A percentile compares a stretch with the other conserved stretches of the same genome.
Conservation (phyloP, 495 filamentous ascomycete species). For the Chaetomidium leptoderma region DNA sequence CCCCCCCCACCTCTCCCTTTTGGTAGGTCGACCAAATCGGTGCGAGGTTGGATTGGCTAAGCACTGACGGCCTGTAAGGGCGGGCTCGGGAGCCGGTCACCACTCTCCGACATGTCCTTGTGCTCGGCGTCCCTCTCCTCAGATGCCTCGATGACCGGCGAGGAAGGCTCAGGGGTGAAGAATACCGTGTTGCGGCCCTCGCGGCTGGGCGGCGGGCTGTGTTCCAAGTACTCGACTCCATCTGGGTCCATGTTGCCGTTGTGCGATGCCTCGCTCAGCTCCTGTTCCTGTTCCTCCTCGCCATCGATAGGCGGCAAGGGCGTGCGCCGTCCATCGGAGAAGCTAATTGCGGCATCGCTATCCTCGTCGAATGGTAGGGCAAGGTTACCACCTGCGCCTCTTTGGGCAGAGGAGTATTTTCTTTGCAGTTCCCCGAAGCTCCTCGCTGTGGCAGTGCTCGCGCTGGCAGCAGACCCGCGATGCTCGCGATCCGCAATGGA, state of each 20-base stretch:
- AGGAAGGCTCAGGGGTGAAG: constrained; percentile 42
- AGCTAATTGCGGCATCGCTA: constrained; percentile 52
- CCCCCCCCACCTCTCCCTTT: background rate
- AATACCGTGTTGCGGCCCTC: constrained; percentile 37
- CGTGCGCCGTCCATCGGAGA: constrained; percentile 53
- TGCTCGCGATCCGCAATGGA: constrained; percentile 37
- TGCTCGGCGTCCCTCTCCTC: constrained; percentile 19
- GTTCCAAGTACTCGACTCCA: constrained; percentile 15
- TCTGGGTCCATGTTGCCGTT: constrained; percentile 14
- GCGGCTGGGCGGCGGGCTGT: constrained; percentile 27
- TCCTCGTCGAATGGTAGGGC: constrained; percentile 50
- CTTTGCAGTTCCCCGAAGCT: constrained; percentile 53
- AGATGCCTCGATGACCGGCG: constrained; percentile 27
- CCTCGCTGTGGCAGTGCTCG: constrained; percentile 52
- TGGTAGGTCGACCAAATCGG: background rate
- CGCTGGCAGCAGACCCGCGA: constrained; percentile 51
- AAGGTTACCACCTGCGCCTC: constrained; percentile 29
- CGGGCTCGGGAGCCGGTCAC: constrained; percentile 36
- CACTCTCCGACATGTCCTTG: constrained; percentile 20
- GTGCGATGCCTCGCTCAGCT: background rate
- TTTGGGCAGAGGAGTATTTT: constrained; percentile 46
- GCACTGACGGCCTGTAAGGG: constrained; percentile 39
- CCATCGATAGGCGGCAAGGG: constrained; percentile 50
- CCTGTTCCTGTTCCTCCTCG: constrained; percentile 28
- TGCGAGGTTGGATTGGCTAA: constrained; percentile 21